Conservation (phyloP, 2,329 filamentous ascomycete genomes). For the Alternaria dauci region DNA sequence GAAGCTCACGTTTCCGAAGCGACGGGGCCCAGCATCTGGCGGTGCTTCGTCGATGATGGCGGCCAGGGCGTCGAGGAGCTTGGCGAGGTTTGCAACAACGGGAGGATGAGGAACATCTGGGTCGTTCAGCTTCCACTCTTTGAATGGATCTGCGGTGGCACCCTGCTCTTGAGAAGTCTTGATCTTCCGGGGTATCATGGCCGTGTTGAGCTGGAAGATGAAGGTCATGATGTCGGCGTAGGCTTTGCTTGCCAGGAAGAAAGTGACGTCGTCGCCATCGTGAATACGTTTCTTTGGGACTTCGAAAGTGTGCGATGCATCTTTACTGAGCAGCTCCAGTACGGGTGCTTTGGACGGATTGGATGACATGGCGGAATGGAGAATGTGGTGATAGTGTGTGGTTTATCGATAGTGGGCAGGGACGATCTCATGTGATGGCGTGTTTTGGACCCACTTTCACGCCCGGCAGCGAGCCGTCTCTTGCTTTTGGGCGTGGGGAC, state of each 20-base stretch:
- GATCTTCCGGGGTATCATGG: constrained; percentile 76
- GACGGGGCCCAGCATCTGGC: constrained; percentile 82
- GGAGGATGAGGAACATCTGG: constrained; percentile 59
- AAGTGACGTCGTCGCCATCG: constrained; percentile 80
- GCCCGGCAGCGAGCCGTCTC: not conserved
- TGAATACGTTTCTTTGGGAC: constrained; percentile 82
- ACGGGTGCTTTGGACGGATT: constrained; percentile 25
- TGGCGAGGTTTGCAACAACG: constrained; percentile 70
- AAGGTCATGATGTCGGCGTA: constrained; percentile 90
- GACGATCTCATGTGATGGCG: constrained; percentile 30
- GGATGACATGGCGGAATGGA: constrained; percentile 34
- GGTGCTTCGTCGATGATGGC: constrained; percentile 78
- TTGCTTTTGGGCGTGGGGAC: constrained; percentile 2
- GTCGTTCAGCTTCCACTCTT: constrained; percentile 61
- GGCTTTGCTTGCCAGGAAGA: constrained; percentile 81
- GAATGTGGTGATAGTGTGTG: constrained; percentile 5
- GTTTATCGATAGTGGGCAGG: constrained; percentile 4
- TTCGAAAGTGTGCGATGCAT: constrained; percentile 60
- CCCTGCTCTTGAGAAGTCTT: constrained; percentile 39
- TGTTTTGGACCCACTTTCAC: constrained; percentile 21
- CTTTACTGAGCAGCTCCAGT: constrained; percentile 33
- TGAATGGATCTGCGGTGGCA: constrained; percentile 51
- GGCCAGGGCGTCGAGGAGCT: constrained; percentile 71
- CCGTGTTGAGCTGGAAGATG: constrained; percentile 86
- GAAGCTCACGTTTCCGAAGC: constrained; percentile 94